Evolutionary conservation across 495 filamentous ascomycete genomes (phyloP), one percentile per base, ranked within the genome.

Genomic region (Tuber calosporum): DNA sequence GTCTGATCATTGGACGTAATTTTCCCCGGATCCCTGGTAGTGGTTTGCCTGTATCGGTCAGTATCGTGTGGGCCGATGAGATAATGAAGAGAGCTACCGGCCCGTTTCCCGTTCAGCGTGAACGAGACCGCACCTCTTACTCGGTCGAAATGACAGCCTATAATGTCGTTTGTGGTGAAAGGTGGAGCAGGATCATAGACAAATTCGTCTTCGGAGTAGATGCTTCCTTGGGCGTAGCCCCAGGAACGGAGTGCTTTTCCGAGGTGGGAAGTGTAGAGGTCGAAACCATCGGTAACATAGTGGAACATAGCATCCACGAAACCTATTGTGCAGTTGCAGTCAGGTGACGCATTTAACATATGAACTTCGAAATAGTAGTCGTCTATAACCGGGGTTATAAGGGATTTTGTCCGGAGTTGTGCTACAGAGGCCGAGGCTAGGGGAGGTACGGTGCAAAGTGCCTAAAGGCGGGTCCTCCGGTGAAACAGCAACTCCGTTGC

Each of bases 101-200:
- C 38, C 41, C 41, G 37, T 68, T 72, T 0, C 19, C 73, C 73
- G 9, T 75, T 72, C 7, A 72, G 4, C 0, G 73, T 75, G 36
- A 75, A 75, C n/a, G 68, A 72, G 13, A 70, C 73, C 26, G 68
- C 45, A 0, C 58, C 19, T 4, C 58, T 22, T 72, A 34, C 68
- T 22, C 36, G 45, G 7, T 72, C 58, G 9, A 75, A 72, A 13
- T 72, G 69, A 66, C 73, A 75, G 4, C 73, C 73, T 15, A 75
- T 39, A 11, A 19, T 41, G 42, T 68, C 73, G 1, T 40, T 38
- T 1, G 20, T 58, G 48, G 2, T 11, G n/a, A 58, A 58, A 26
- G 13, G 1, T n/a, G n/a, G 48, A 58, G 48, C 48, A 3, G n/a
- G 9, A 2, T 13, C 9, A 11, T 2, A n/a, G 4, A 11, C 2